These are phyloP conservation scores for Wallemia ichthyophaga DNA, from an alignment of 1,284 basidiomycete genomes.

Conservation along the genomic window DNA sequence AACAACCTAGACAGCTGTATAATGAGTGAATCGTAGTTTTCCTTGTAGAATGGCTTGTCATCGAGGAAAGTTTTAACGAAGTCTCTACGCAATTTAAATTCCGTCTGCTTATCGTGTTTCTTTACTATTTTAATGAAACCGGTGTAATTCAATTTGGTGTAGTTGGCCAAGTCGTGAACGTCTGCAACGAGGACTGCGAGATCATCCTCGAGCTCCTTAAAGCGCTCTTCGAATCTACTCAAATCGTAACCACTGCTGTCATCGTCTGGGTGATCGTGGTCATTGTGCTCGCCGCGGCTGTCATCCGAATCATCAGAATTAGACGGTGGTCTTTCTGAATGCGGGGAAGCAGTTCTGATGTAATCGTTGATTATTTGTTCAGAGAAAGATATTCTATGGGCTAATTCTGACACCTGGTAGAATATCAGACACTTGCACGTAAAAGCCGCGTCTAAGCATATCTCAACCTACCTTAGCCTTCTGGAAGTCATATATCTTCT, in stretches of 20 bases:
- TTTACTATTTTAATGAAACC: conserved; percentile 99
- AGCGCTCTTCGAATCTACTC: conserved; percentile 59
- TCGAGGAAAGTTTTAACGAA: conserved; percentile 73
- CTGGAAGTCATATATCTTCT: conserved; percentile 90
- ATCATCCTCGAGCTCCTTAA: conserved; percentile 70
- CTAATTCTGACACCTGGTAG: conserved; percentile 44
- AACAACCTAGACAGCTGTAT: conserved; percentile 89
- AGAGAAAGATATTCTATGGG: conserved; percentile 43
- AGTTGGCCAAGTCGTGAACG: conserved; percentile 85
- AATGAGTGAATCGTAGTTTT: conserved; percentile 46
- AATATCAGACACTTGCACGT: no score
- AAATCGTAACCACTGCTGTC: conserved; percentile 32
- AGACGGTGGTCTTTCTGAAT: conserved; percentile 13
- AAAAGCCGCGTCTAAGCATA: no score
- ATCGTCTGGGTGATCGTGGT: conserved; percentile 23
- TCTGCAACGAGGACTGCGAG: conserved; percentile 88
- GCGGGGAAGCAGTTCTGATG: neutral
- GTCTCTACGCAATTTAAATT: conserved; percentile 24
- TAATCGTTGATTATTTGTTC: conserved; percentile 41
- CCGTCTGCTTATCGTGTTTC: conserved; percentile 21
- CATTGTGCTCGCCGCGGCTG: conserved; percentile 22
- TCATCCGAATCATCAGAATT: conserved; percentile 24
- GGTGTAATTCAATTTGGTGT: conserved; percentile 78
- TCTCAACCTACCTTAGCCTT: conserved; percentile 55
- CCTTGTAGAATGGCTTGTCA: conserved; percentile 80